Percentiles rank a stretch among this genome's conserved stretches.
These are phyloP conservation scores for Russula virescens DNA, from an alignment of 768 basidiomycete species.

Conservation along the genomic window DNA sequence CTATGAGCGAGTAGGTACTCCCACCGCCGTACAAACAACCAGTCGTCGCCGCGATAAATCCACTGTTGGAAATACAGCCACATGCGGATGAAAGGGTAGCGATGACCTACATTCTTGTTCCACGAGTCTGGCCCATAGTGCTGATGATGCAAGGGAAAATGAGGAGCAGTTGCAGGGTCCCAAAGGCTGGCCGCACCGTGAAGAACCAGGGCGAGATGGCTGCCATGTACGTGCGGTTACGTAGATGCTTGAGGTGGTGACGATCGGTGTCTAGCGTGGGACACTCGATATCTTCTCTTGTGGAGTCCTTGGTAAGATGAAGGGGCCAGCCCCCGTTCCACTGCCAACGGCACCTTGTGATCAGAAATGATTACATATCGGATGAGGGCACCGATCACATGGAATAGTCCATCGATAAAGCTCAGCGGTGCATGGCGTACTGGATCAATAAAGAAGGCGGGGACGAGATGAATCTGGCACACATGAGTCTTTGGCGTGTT, in stretches of 20 bases:
- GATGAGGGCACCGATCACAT: constrained; percentile 23
- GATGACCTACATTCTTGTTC: constrained; percentile 62
- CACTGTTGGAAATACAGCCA: constrained; percentile 36
- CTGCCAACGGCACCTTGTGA: constrained; percentile 23
- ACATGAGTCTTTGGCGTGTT: not conserved
- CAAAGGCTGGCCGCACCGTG: constrained; percentile 35
- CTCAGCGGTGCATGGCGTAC: constrained; percentile 32
- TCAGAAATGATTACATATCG: constrained; percentile 1
- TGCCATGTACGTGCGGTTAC: constrained; percentile 38
- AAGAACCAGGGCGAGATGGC: constrained; percentile 77
- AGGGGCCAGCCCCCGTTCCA: constrained; percentile 32
- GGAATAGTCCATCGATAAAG: constrained; percentile 39
- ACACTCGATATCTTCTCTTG: constrained; percentile 22
- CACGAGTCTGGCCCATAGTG: constrained; percentile 67
- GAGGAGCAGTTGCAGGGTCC: not conserved
- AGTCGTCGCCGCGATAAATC: constrained; percentile 63
- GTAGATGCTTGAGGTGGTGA: constrained; percentile 47
- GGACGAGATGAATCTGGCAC: constrained; percentile 31
- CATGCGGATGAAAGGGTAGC: not conserved
- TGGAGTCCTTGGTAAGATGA: constrained; percentile 40
- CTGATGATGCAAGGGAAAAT: constrained; percentile 11
- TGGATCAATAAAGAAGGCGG: constrained; percentile 31
- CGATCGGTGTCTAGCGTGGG: constrained; percentile 42
- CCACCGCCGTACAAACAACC: constrained; percentile 64
- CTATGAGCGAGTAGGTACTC: constrained; percentile 52